These are phyloP conservation scores for Lepraria neglecta DNA, from an alignment of 495 filamentous ascomycete species.

Conservation along the genomic window DNA sequence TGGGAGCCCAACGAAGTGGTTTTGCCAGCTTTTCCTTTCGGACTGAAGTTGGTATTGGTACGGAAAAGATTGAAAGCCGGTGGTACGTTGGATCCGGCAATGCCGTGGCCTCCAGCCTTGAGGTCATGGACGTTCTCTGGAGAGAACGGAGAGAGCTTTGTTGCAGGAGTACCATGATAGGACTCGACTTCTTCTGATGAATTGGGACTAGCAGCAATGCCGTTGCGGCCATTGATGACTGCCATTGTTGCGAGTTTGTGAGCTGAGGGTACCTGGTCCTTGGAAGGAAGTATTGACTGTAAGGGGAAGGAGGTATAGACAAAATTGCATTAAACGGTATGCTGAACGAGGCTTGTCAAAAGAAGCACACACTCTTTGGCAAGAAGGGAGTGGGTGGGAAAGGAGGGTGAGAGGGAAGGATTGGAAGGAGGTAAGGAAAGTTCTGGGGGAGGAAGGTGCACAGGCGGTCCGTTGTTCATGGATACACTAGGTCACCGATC, in stretches of 20 bases:
- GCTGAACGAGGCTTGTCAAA: neutral
- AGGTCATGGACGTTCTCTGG: slow-evolving; percentile 37
- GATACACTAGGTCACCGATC: neutral
- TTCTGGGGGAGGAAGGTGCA: neutral
- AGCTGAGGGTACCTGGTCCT: neutral
- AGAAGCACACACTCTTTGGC: too few species aligned
- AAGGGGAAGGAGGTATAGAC: neutral
- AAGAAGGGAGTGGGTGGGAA: neutral
- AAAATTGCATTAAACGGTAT: neutral
- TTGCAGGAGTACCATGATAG: slow-evolving; percentile 56
- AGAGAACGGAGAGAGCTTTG: slow-evolving; percentile 56
- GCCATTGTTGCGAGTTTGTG: slow-evolving; percentile 16
- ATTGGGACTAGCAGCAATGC: slow-evolving; percentile 45
- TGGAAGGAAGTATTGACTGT: neutral
- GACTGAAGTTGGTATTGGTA: slow-evolving; percentile 18
- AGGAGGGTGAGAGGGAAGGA: neutral
- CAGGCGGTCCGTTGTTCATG: too few species aligned
- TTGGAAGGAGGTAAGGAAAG: neutral
- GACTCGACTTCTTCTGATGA: slow-evolving; percentile 53
- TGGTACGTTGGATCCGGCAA: slow-evolving; percentile 22
- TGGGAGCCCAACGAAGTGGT: slow-evolving; percentile 5
- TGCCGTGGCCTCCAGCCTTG: slow-evolving; percentile 11
- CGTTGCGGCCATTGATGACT: slow-evolving; percentile 5
- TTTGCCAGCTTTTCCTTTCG: slow-evolving; percentile 11
- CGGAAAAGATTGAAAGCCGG: slow-evolving; percentile 26